phyloP scores from a whole-genome alignment of 441 rosid genomes.

The Codiaeum variegatum region DNA sequence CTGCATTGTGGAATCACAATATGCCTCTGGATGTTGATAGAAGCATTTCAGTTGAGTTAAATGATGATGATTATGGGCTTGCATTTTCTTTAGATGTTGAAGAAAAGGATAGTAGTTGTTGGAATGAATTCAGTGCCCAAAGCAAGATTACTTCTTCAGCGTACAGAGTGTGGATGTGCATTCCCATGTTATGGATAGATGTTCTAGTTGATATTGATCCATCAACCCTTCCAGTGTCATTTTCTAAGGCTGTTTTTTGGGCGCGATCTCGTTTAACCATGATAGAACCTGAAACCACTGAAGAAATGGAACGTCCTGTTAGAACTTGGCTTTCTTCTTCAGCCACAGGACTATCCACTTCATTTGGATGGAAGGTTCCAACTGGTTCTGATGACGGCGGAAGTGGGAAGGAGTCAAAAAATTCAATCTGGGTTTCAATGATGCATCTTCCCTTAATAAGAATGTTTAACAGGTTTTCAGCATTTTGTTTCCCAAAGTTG shows the following conservation, averaged over 20 bases:
- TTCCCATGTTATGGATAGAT: slow-evolving; percentile 94
- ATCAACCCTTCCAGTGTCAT: slow-evolving; percentile 59
- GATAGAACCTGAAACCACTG: slow-evolving; percentile 72
- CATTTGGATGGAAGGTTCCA: slow-evolving; percentile 94
- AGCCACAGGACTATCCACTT: slow-evolving; percentile 61
- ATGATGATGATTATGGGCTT: slow-evolving; percentile 36
- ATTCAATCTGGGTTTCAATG: slow-evolving; percentile 70
- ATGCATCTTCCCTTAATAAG: slow-evolving; percentile 69
- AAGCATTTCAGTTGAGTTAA: slow-evolving; percentile 31
- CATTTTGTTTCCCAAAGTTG: slow-evolving; percentile 3
- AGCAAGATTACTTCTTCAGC: slow-evolving; percentile 56
- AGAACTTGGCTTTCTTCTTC: slow-evolving; percentile 74
- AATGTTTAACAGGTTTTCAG: slow-evolving; percentile 72
- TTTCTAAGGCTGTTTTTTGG: slow-evolving; percentile 94
- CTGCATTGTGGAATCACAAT: slow-evolving; percentile 45
- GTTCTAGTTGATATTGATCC: slow-evolving; percentile 70
- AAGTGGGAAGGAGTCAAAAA: slow-evolving; percentile 70
- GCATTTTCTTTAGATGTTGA: slow-evolving; percentile 40
- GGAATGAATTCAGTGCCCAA: slow-evolving; percentile 75
- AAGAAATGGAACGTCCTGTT: slow-evolving; percentile 55
- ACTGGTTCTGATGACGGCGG: slow-evolving; percentile 96
- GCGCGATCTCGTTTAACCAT: slow-evolving; percentile 78
- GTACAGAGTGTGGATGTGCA: slow-evolving; percentile 80
- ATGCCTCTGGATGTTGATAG: slow-evolving; percentile 25
- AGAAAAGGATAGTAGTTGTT: slow-evolving; percentile 50